Evolutionary conservation across 192 early-diverging fungal genomes (phyloP).

Genomic region (Spizellomyces punctatus): DNA sequence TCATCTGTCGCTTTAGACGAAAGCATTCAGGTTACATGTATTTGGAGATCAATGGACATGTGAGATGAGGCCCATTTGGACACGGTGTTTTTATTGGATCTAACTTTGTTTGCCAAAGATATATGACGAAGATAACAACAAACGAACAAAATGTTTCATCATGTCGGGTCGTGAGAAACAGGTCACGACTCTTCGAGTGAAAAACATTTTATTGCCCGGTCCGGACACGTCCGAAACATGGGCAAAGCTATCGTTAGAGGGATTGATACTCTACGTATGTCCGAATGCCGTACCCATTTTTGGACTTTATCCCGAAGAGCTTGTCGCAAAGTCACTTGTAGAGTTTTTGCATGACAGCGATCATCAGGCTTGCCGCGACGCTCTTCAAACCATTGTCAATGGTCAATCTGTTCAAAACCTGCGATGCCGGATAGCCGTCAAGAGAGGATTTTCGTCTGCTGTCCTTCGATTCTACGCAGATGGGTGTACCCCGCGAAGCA

Average conservation of each 20-base stretch:
- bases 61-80: constrained; percentile 24
- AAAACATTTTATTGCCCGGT: constrained; percentile 34
- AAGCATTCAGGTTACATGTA: constrained; percentile 65
- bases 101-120: constrained; percentile 32
- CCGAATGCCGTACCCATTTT: constrained; percentile 18
- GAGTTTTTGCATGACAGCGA: constrained; percentile 18
- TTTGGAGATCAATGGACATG: constrained; percentile 65
- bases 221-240: constrained; percentile 53
- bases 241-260: constrained; percentile 62
- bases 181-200: constrained; percentile 42
- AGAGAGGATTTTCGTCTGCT: constrained; percentile 5
- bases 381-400: not conserved
- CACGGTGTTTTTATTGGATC: not conserved
- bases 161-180: constrained; percentile 58
- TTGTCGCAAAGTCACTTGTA: constrained; percentile 7
- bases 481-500: not conserved
- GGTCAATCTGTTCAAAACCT: constrained; percentile 3
- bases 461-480: constrained; percentile 15
- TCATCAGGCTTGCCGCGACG: constrained; percentile 3
- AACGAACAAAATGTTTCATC: constrained; percentile 71
- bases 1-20: constrained; percentile 64
- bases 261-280: constrained; percentile 49
- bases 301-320: constrained; percentile 17
- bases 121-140: constrained; percentile 55
- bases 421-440: constrained; percentile 15